phyloP scores from a whole-genome alignment of 1,139 yeast genomes.

The Saccharomyces pastorianus region DNA sequence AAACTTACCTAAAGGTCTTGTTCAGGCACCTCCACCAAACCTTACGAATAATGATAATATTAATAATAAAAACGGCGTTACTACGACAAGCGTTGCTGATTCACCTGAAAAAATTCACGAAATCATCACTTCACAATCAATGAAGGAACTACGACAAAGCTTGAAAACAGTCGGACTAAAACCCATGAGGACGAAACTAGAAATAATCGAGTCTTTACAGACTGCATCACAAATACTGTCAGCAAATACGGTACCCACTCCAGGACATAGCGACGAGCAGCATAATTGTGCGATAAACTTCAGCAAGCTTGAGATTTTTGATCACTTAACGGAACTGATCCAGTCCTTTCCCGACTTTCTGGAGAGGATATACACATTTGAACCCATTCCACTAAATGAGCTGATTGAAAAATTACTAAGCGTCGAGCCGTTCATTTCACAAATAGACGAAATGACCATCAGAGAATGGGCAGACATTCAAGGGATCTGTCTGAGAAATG shows the following conservation, averaged over 20 bases:
- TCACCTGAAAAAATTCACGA: slow-evolving; percentile 2
- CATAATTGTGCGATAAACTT: neutral
- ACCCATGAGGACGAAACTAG: slow-evolving; percentile 21
- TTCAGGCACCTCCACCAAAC: neutral
- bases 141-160: slow-evolving; percentile 16
- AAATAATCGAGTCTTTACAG: slow-evolving; percentile 24
- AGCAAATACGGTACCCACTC: slow-evolving; percentile 3
- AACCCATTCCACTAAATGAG: slow-evolving; percentile 21
- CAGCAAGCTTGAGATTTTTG: slow-evolving; percentile 16
- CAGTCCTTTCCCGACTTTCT: slow-evolving; percentile 16
- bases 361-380: slow-evolving; percentile 25
- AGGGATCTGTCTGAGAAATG: slow-evolving; percentile 24
- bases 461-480: slow-evolving; percentile 29
- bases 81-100: slow-evolving; percentile 4
- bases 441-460: slow-evolving; percentile 25
- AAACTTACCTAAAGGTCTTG: slow-evolving; percentile 1
- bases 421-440: slow-evolving; percentile 23
- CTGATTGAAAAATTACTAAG: slow-evolving; percentile 15
- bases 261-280: neutral
- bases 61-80: neutral
- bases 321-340: slow-evolving; percentile 18
- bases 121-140: slow-evolving; percentile 14
- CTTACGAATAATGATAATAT: neutral
- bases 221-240: slow-evolving; percentile 21
- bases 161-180: slow-evolving; percentile 24